Base-by-base conservation (phyloP, 225 moss, liverwort and hornwort genomes). In the Sphagnum tenellum region DNA sequence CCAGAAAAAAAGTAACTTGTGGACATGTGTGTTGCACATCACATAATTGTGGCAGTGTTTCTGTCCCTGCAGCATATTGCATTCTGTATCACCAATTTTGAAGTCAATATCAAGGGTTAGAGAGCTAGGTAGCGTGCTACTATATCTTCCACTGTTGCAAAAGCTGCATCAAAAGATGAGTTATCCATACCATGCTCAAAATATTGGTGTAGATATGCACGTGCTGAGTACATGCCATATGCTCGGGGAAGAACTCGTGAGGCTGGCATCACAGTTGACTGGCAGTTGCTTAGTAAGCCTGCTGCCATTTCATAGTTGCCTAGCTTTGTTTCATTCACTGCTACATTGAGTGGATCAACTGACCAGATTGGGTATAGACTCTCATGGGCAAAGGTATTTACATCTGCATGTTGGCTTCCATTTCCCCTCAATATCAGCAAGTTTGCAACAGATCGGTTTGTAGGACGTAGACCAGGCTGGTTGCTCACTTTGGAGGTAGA, bases 201-300 rank as follows among this genome's bases (percentile, higher is more conserved):
- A 57, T 93, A 98, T 56, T 93, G 89, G 77, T 98, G 89, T 73
- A 98, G 52, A 48, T 90, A 96, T 50, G 95, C 95, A 47, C 77
- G 81, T 3, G 95, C 81, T 14, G 92, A 72, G n/a, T 89, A 85
- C 98, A 93, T 93, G 45, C 61, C 78, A 5, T 90, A 98, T 2
- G 87, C 98, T 56, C 77, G 69, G 2, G 84, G 79, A 4, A 98
- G 73, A 2, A 85, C 80, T 46, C 89, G 64, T 59, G 80, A 89
- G 53, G 87, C 73, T 47, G 87, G 90, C 70, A 84, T 74, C 0
- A 89, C 78, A 3, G 85, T 67, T 9, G 98, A 84, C 12, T 90
- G 98, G 68, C 98, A 93, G 62, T 98, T 98, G 78, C 87, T 93
- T 8, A 98, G 60, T 54, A 93, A 73, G 3, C 90, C 81, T 4